Base-by-base conservation (phyloP, 2,329 filamentous ascomycete genomes). In the Pyricularia sp. region DNA sequence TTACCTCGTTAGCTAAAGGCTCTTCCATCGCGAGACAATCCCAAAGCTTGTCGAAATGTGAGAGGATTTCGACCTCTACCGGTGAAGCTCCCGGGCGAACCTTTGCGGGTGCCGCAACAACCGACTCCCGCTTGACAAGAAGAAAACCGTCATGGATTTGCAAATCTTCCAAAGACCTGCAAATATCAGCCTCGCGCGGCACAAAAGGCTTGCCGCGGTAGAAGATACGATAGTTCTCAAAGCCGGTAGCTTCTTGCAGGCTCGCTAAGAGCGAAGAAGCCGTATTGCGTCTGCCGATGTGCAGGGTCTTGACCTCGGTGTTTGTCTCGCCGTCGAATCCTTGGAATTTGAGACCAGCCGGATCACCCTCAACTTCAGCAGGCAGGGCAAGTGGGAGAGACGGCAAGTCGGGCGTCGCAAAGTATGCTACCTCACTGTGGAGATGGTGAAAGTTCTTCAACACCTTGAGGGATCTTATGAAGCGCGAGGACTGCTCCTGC, bases 21-120 rank as follows among this genome's bases (percentile, higher is more conserved):
- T 94, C 89, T 64, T 92, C 86, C 79, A 94, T 86, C 71, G 88
- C 88, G 68, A 98, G 83, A 74, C 94, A 91, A 63, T 88, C 86
- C 84, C 95, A 97, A 28, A 99, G 80, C 70, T 94, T 89, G 68
- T 92, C 86, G 74, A 97, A 97, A 77, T 96, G 92, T 69, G 88
- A 85, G 72, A 95, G 81, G 26, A 98, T 89, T 73, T 94, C 92
- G 14, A 87, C 84, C 75, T 98, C 93, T 2, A 98, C 84, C 50
- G 81, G 85, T 71, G 81, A 88, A 65, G 81, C 85, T 66, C 81
- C 87, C 67, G 79, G 83, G 71, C 81, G 82, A 68, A 84, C 79
- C 33, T 82, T 75, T 71, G 81, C 73, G 69, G 81, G 78, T 3
- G 79, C 78, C 10, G 79, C 76, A 0, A 79, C 75, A 17, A 84